Base-by-base conservation (phyloP, 2,329 filamentous ascomycete species). In the Trichoderma sp. region DNA sequence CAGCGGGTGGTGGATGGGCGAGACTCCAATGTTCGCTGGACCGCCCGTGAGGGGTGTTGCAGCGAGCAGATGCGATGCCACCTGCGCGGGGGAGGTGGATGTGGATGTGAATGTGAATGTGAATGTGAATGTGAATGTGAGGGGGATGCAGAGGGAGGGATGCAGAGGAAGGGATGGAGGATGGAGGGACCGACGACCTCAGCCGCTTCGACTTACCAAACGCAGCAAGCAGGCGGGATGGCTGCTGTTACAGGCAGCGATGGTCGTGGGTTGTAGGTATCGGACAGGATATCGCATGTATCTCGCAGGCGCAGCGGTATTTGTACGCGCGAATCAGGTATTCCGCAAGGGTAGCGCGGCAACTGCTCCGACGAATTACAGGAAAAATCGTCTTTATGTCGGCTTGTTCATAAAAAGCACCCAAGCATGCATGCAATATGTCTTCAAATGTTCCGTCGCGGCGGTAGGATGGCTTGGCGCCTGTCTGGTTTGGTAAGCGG, bases 381-480 rank as follows among this genome's bases (percentile, higher is more conserved):
- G 18, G 18, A 43, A 43, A 10, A 18, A 43, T n/a, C 7, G 39
- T 8, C 49, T 39, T 55, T 64, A 54, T 54, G 60, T 34, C 60
- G 39, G 37, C 37, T 28, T 65, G 37, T 46, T 65, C 60, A 55
- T 43, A 64, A 55, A 55, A 37, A 43, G 39, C 39, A 43, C 39
- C 39, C 3, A 43, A 16, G 14, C 24, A 64, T 64, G 60, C 60
- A 64, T 55, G 63, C 26, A 59, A 39, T 66, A 66, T 64, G 60
- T 54, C 49, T 37, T 63, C 46, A 46, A 46, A 56, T 43, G 61
- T 65, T 56, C 61, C 61, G 61, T 65, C n/a, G 61, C 61, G 30
- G 52, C 52, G 61, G 61, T 46, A 65, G 61, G 61, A 65, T 56
- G 61, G 61, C 60, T 65, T 65, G 61, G 61, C 52, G 26, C 37